Percentiles rank a stretch among this genome's conserved stretches.
phyloP scores from a whole-genome alignment of 2,329 filamentous ascomycete species.

The Paecilomyces niveus region DNA sequence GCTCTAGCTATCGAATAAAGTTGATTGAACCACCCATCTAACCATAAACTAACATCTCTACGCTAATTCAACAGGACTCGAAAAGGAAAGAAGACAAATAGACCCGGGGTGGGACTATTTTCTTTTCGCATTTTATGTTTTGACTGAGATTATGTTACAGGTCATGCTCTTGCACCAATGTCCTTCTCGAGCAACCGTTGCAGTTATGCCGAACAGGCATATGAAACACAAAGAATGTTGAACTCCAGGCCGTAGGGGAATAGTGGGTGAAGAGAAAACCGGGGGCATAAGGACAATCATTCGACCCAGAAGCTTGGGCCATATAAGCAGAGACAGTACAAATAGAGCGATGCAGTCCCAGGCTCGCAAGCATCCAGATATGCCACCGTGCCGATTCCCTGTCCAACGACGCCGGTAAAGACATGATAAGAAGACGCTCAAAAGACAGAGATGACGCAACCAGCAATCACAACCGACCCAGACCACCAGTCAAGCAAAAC shows the following conservation, averaged over 20 bases:
- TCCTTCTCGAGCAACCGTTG: background rate
- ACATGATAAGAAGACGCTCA: background rate
- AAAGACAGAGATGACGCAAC: background rate
- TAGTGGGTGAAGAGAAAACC: background rate
- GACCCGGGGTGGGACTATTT: background rate
- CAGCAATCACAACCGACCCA: background rate
- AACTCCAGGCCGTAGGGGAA: slow-evolving; percentile 1
- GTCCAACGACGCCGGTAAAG: background rate
- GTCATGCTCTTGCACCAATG: background rate
- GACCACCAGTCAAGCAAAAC: background rate
- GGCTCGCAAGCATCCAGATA: background rate
- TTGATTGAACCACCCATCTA: too few species aligned
- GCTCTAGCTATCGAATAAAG: too few species aligned
- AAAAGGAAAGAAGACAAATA: background rate
- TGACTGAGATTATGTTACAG: background rate
- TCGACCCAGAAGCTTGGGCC: background rate
- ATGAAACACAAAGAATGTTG: background rate
- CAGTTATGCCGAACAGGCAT: background rate
- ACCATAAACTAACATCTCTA: background rate
- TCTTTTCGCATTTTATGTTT: background rate
- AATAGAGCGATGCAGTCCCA: background rate
- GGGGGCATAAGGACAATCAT: background rate
- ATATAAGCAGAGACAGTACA: background rate
- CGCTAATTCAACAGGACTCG: background rate
- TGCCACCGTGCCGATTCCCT: background rate